phyloP scores from a whole-genome alignment of 2,329 filamentous ascomycete genomes.

The Exophiala calicioides region DNA sequence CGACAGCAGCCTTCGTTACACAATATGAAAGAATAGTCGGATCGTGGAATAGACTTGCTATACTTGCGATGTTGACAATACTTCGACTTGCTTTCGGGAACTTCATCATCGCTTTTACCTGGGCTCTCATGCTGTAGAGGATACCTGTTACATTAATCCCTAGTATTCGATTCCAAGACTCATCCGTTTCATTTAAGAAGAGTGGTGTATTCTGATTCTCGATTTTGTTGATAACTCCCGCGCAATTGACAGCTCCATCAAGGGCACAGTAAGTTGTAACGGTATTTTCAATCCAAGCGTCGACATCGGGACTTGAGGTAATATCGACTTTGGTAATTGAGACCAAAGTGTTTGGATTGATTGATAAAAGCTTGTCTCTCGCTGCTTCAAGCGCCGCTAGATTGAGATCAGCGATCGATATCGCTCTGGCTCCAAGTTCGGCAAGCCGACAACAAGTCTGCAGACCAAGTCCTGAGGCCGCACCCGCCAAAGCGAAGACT shows the following conservation, averaged over 20 bases:
- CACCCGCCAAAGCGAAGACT: not conserved
- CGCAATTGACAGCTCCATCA: not conserved
- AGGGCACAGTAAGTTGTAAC: not conserved
- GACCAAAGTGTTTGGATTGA: not conserved
- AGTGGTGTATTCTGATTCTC: not conserved
- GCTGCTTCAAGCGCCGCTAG: not conserved
- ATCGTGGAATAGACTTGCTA: not conserved
- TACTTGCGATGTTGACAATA: not conserved
- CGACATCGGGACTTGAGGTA: not conserved
- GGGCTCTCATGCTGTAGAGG: constrained; percentile 1
- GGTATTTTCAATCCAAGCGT: not conserved
- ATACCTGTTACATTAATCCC: constrained; percentile 1
- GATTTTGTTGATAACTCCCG: not conserved
- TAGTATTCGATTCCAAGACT: not conserved
- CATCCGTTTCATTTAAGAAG: not conserved
- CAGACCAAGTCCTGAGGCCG: not conserved
- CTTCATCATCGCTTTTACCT: not conserved
- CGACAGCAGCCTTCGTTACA: not conserved
- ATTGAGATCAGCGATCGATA: not conserved
- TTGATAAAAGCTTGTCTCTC: not conserved
- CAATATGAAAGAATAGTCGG: not conserved
- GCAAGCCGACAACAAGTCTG: not conserved
- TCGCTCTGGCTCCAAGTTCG: not conserved
- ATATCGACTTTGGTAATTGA: not conserved
- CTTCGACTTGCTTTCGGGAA: not conserved